phyloP scores from a whole-genome alignment of 345 rosid genomes.

The Aegle marmelos region DNA sequence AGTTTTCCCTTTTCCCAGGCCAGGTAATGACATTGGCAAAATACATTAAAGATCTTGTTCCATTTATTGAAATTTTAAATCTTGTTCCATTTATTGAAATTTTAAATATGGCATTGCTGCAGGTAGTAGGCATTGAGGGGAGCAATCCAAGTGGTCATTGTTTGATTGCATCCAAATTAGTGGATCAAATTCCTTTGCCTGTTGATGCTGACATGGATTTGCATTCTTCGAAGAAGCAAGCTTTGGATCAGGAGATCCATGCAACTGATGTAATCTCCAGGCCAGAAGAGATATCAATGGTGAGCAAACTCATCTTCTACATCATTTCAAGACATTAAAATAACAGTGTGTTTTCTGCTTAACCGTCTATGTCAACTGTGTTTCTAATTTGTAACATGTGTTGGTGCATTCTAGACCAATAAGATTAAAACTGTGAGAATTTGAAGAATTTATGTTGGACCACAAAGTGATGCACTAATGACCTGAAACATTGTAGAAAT shows the following conservation, averaged over 20 bases:
- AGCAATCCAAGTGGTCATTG: slow-evolving; percentile 95
- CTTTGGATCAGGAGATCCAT: slow-evolving; percentile 51
- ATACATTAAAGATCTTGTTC: slow-evolving; percentile 11
- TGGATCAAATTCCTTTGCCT: slow-evolving; percentile 63
- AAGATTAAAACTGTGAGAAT: slow-evolving; percentile 6
- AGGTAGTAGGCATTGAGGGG: slow-evolving; percentile 91
- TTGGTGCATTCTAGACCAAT: not conserved
- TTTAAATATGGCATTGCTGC: slow-evolving; percentile 26
- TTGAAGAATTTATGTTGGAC: slow-evolving; percentile 2
- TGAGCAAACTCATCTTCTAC: slow-evolving; percentile 34
- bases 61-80: slow-evolving; percentile 11
- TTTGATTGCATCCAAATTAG: slow-evolving; percentile 71
- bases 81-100: slow-evolving; percentile 5
- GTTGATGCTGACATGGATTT: slow-evolving; percentile 28
- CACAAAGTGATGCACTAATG: not conserved
- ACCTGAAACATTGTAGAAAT: not conserved
- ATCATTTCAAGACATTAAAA: slow-evolving; percentile 9
- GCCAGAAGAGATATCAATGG: slow-evolving; percentile 56
- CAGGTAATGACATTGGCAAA: slow-evolving; percentile 49
- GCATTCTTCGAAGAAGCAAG: slow-evolving; percentile 78
- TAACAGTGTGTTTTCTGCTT: not conserved
- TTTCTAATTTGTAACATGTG: not conserved
- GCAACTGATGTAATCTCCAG: slow-evolving; percentile 28
- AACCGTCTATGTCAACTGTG: not conserved
- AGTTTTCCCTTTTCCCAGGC: slow-evolving; percentile 90